Base-by-base conservation (phyloP, 1,284 basidiomycete genomes). In the Kwoniella shivajii region DNA sequence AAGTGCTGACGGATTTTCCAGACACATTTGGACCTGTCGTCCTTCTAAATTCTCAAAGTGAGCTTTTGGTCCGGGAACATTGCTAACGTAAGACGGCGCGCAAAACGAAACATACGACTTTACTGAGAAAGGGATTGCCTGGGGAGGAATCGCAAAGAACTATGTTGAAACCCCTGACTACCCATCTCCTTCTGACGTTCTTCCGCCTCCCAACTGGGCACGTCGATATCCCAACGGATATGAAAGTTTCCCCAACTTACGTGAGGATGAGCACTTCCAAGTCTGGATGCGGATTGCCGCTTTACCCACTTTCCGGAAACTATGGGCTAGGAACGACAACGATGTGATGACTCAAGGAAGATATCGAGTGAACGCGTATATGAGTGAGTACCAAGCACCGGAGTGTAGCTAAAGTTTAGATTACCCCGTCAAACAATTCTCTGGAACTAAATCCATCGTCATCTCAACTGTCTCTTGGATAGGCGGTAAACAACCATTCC, bases 271-370 rank as follows among this genome's bases (percentile, higher is more conserved):
- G 77, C 94, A 93, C 73, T 98, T 99, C 82, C 93, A 97, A 79
- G 94, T 98, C 67, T 99, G 96, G 96, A 99, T 99, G 96, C 86
- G 95, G 59, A 95, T 92, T 1, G 92, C 96, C 1, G 95, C 94
- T 22, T 80, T 99, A 53, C 95, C 96, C 0, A 97, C 94, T 1
- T 99, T 99, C 80, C 87, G 92, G 41, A 98, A 98, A 79, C 81
- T 98, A 20, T 98, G 90, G 75, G 92, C 87, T 27, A 83, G 96
- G 59, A 98, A 98, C 76, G 95, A 98, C 71, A 76, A 84, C 29
- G 82, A 87, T 30, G 80, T 80, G 37, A 86, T 99, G 82, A 66
- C 71, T 10, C 82, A 85, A 45, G 96, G 93, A 5, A 82, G 79
- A 36, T 99, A 99, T 75, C 79, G 84, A 63, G 83, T 98, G 50